Base-by-base conservation (phyloP, 192 early-diverging fungal genomes). In the Coemansia sp. region DNA sequence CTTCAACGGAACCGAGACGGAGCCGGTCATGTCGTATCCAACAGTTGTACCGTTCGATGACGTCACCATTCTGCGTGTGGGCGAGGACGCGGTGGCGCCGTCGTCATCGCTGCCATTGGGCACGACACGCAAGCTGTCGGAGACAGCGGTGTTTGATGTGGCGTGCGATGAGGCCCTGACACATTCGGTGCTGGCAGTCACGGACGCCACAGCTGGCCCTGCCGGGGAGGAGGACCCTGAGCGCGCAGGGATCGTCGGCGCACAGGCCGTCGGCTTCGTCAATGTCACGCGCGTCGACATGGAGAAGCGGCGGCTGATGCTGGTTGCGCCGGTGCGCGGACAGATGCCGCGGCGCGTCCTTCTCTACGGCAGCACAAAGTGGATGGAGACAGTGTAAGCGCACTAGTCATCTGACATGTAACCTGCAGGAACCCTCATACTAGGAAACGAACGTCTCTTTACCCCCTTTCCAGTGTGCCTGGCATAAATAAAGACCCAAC, bases 31-130 rank as follows among this genome's bases (percentile, higher is more conserved):
- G 10, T 94, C 97, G 15, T 98, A 92, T 65, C 89, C 89, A 2
- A 90, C 88, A 29, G 84, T 91, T 22, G 86, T 94, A 28, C 81
- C 83, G 25, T 96, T 91, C 55, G 58, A 87, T 13, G 95, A 98
- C 38, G 63, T 96, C 19, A 65, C 70, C 27, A 85, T 98, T 19
- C 81, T 91, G 67, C 86, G 87, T 2, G 87, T 97, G 0, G 94
- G 74, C 44, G 79, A 76, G 48, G 74, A 73, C 13, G 83, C 83
- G 0, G 63, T 91, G 27, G 94, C 94, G 8, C 95, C 95, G 7
- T 90, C 95, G 0, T 94, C 92, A 3, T 92, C 95, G 10, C 61
- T 98, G 38, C 97, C 97, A 3, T 76, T 97, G 52, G 97, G 96
- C 11, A 86, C 88, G 69, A 90, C 90, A 19, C 83, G 88, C 33